Evolutionary conservation across 106 monocot genomes (phyloP).

Genomic region (Dendrobium catenatum): DNA sequence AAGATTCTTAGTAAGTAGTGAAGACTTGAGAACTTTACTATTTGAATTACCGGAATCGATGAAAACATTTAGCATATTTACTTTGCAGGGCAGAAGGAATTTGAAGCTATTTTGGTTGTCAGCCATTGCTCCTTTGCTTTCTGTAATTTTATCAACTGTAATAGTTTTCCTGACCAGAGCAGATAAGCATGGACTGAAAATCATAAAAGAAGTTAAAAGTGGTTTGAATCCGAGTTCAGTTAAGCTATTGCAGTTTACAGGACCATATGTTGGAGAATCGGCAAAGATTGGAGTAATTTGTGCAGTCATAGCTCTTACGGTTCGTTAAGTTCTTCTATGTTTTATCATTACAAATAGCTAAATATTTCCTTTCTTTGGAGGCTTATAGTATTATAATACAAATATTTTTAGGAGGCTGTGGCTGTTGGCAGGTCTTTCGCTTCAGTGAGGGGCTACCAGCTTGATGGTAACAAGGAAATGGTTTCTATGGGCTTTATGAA

Average conservation of each 20-base stretch:
- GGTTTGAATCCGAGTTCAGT: slow-evolving; percentile 77
- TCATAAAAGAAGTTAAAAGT: slow-evolving; percentile 48
- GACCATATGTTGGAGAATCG: slow-evolving; percentile 35
- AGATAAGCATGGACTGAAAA: slow-evolving; percentile 74
- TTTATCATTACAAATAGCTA: no score
- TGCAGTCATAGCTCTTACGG: slow-evolving; percentile 75
- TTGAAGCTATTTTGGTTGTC: slow-evolving; percentile 72
- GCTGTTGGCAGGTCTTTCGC: slow-evolving; percentile 86
- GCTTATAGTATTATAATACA: neutral
- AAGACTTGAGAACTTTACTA: neutral
- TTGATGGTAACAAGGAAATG: slow-evolving; percentile 94
- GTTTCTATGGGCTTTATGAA: slow-evolving; percentile 86
- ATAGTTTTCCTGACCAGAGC: slow-evolving; percentile 55
- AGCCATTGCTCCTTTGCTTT: slow-evolving; percentile 65
- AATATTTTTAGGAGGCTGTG: slow-evolving; percentile 64
- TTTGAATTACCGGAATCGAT: neutral
- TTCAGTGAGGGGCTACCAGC: slow-evolving; percentile 57
- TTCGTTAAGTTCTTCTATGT: slow-evolving; percentile 7
- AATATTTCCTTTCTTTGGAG: neutral
- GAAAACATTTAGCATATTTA: neutral
- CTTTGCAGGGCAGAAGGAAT: slow-evolving; percentile 56
- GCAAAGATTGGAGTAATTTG: slow-evolving; percentile 72
- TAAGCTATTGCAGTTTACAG: slow-evolving; percentile 43
- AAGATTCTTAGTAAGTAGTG: slow-evolving; percentile 66
- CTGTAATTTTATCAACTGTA: slow-evolving; percentile 66